Conservation (phyloP, 2,329 filamentous ascomycete genomes). For the Fusarium buxicola region DNA sequence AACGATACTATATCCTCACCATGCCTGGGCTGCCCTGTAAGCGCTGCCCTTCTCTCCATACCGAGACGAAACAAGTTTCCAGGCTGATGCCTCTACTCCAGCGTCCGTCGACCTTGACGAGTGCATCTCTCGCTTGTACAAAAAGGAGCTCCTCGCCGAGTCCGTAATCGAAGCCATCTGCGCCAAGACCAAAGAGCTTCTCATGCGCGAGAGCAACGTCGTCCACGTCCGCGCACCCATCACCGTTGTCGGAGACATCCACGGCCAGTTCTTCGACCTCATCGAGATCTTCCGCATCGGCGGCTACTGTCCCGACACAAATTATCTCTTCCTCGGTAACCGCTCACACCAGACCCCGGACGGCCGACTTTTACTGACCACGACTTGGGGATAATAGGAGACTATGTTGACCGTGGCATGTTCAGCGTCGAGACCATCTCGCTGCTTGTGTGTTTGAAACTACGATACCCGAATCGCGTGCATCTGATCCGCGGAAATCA, state of each 20-base stretch:
- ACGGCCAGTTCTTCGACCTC: slow-evolving; percentile 98
- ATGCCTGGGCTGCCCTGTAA: slow-evolving; percentile 70
- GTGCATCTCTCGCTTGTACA: slow-evolving; percentile 96
- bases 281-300: slow-evolving; percentile 99
- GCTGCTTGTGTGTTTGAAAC: slow-evolving; percentile 94
- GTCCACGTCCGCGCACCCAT: slow-evolving; percentile 96
- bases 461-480: slow-evolving; percentile 95
- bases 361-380: slow-evolving; percentile 21
- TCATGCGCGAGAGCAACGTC: slow-evolving; percentile 99
- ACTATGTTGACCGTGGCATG: slow-evolving; percentile 98
- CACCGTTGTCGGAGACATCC: slow-evolving; percentile 97
- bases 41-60: slow-evolving; percentile 38
- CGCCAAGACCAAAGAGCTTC: slow-evolving; percentile 97
- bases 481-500: slow-evolving; percentile 98
- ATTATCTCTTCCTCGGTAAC: slow-evolving; percentile 94
- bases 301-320: slow-evolving; percentile 96
- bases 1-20: slow-evolving; percentile 44
- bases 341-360: neutral
- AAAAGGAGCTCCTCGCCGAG: slow-evolving; percentile 95
- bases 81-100: slow-evolving; percentile 52
- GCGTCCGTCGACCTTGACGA: slow-evolving; percentile 98
- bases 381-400: slow-evolving; percentile 65
- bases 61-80: slow-evolving; percentile 4
- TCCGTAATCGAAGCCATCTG: slow-evolving; percentile 99
- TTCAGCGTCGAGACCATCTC: slow-evolving; percentile 99